Evolutionary conservation across 140 eudicot species (phyloP).

Genomic region (Cichorium intybus): DNA sequence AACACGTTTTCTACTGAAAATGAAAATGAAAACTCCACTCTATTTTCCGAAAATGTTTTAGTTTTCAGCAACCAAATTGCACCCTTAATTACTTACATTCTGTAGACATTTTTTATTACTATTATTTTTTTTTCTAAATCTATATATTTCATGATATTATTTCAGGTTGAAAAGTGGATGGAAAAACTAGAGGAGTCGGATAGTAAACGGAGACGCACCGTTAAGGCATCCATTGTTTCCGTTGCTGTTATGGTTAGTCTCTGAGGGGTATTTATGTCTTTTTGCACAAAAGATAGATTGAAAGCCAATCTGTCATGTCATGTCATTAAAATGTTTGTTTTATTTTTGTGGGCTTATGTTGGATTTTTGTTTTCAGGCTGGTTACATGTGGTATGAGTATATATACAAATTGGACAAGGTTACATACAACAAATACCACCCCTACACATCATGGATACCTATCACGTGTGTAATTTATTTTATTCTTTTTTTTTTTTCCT

Average conservation of each 20-base stretch:
- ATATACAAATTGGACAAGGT: conserved; percentile 92
- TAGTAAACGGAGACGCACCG: conserved; percentile 59
- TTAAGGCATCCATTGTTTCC: conserved; percentile 68
- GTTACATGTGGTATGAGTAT: conserved; percentile 88
- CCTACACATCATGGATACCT: conserved; percentile 99
- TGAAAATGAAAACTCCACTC: too few species aligned
- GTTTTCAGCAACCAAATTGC: too few species aligned
- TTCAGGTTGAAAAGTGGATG: conserved; percentile 96
- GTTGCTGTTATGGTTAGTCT: conserved; percentile 59
- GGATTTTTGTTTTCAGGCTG: conserved; percentile 50
- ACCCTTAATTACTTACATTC: too few species aligned
- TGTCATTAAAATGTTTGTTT: too few species aligned
- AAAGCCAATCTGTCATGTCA: background rate
- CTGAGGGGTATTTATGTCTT: background rate
- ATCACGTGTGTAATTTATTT: conserved; percentile 59
- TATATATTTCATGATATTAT: background rate
- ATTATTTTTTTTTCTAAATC: too few species aligned
- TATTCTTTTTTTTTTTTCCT: background rate
- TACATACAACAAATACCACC: conserved; percentile 88
- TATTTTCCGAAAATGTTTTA: too few species aligned
- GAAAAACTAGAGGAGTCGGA: conserved; percentile 95
- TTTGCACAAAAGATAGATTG: background rate
- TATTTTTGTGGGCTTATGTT: conserved; percentile 22
- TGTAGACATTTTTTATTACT: too few species aligned
- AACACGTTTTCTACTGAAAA: too few species aligned